Evolutionary conservation across 2,329 filamentous ascomycete genomes (phyloP).

Genomic region (Fusarium sulawesiense): DNA sequence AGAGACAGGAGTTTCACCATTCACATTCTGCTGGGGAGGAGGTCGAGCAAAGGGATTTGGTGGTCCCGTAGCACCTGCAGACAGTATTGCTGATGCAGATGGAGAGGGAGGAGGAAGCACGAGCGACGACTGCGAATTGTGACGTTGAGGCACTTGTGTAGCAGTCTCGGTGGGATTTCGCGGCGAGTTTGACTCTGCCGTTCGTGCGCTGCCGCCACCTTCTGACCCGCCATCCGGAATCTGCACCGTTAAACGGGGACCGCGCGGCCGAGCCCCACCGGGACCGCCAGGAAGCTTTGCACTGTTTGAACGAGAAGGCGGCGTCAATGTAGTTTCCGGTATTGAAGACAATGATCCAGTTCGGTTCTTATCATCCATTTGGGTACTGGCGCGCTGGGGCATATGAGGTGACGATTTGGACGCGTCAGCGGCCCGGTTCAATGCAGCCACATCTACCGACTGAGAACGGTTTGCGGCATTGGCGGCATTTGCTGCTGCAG

Average conservation of each 20-base stretch:
- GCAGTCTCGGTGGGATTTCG: slow-evolving; percentile 69
- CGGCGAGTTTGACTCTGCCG: slow-evolving; percentile 75
- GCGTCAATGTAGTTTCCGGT: slow-evolving; percentile 72
- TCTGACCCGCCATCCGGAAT: slow-evolving; percentile 94
- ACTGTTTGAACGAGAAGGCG: slow-evolving; percentile 83
- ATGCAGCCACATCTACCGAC: slow-evolving; percentile 71
- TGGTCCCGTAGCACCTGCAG: slow-evolving; percentile 90
- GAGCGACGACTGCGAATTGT: slow-evolving; percentile 72
- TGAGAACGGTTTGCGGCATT: slow-evolving; percentile 63
- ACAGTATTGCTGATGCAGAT: slow-evolving; percentile 84
- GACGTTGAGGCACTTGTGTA: slow-evolving; percentile 63
- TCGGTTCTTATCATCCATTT: slow-evolving; percentile 59
- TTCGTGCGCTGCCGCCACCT: slow-evolving; percentile 69
- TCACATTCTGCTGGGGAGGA: slow-evolving; percentile 74
- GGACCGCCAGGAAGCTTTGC: slow-evolving; percentile 65
- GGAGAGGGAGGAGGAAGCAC: slow-evolving; percentile 94
- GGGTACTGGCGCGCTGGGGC: slow-evolving; percentile 62
- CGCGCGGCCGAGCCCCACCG: slow-evolving; percentile 77
- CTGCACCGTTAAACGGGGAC: slow-evolving; percentile 87
- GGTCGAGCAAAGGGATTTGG: slow-evolving; percentile 96
- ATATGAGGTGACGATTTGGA: slow-evolving; percentile 70
- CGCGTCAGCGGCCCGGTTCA: slow-evolving; percentile 61
- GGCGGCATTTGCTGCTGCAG: slow-evolving; percentile 42
- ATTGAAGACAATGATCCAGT: slow-evolving; percentile 69
- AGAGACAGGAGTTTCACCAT: slow-evolving; percentile 81